A percentile compares a stretch with the other conserved stretches of the same genome.
Conservation (phyloP, 768 basidiomycete species). For the Piloderma croceum region DNA sequence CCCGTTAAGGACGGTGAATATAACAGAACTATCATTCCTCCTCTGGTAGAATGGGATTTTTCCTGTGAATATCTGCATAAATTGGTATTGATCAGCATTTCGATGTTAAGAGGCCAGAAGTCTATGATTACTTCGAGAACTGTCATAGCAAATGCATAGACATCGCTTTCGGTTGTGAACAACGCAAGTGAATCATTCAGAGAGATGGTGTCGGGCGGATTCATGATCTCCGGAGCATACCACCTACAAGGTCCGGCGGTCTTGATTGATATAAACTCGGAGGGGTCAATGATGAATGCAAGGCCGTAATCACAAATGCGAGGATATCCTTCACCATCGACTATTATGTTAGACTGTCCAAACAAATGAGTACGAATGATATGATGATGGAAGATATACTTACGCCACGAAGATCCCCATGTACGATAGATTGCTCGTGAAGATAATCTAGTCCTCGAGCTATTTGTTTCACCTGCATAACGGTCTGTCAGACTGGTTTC, state of each 20-base stretch:
- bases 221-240: constrained; percentile 29
- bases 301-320: constrained; percentile 26
- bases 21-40: constrained; percentile 20
- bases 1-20: constrained; percentile 16
- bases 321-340: constrained; percentile 18
- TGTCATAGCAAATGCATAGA: constrained; percentile 26
- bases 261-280: constrained; percentile 19
- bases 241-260: constrained; percentile 23
- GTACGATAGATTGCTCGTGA: constrained; percentile 15
- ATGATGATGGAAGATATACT: background rate
- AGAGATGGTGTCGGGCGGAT: constrained; percentile 8
- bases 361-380: no score
- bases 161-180: constrained; percentile 16
- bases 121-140: constrained; percentile 22
- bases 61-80: constrained; percentile 18
- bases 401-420: constrained; percentile 25
- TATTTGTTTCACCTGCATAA: no score
- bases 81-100: no score
- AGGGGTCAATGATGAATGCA: constrained; percentile 15
- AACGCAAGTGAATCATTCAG: constrained; percentile 1
- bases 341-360: constrained; percentile 28
- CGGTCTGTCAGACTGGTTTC: no score
- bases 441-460: constrained; percentile 22
- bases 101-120: no score
- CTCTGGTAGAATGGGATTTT: constrained; percentile 16